Conservation (phyloP, 805 yeast genomes). For the Pichia thaimueangensis region DNA sequence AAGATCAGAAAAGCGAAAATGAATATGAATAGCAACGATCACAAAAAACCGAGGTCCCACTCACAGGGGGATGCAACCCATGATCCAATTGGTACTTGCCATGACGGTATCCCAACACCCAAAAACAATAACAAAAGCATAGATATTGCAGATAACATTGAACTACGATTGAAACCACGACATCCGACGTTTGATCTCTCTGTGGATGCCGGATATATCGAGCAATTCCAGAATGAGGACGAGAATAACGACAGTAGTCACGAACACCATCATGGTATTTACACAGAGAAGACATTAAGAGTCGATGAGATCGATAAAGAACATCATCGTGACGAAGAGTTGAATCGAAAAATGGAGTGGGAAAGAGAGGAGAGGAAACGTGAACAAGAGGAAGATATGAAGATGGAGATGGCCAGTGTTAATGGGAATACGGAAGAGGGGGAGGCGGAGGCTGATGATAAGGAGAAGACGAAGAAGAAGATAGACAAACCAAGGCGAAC, state of each 20-base stretch:
- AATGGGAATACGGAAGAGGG: background rate
- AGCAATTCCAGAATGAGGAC: no score
- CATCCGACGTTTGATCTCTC: conserved; percentile 8
- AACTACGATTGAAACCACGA: conserved; percentile 10
- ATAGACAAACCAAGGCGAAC: background rate
- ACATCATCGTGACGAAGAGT: conserved; percentile 3
- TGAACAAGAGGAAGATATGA: background rate
- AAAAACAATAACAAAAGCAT: no score
- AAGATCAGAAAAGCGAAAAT: no score
- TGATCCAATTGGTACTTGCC: no score
- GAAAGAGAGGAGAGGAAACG: background rate
- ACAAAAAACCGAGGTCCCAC: no score
- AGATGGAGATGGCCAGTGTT: background rate
- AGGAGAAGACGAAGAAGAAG: background rate
- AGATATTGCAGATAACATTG: conserved; percentile 6
- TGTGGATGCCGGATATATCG: no score
- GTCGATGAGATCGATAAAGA: background rate
- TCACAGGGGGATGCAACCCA: no score
- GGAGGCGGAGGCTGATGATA: background rate
- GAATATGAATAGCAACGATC: no score
- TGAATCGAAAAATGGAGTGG: background rate
- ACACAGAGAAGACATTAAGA: conserved; percentile 3
- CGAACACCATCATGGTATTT: background rate
- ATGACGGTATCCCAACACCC: no score
- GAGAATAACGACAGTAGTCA: background rate